phyloP scores from a whole-genome alignment of 2,329 filamentous ascomycete genomes.

The Apiospora malaysiana region DNA sequence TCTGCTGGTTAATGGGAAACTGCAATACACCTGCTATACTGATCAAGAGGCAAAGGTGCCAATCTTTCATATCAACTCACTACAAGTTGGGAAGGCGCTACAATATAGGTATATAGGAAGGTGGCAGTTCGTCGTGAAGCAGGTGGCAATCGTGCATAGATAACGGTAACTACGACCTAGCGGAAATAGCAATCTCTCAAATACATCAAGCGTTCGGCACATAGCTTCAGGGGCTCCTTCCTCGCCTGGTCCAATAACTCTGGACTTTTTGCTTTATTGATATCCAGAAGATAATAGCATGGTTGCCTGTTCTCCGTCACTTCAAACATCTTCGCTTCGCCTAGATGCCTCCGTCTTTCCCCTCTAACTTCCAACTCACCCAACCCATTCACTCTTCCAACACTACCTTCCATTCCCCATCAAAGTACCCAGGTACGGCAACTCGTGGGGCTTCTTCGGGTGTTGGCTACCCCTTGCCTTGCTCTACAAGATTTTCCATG shows the following conservation, averaged over 20 bases:
- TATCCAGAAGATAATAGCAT: not conserved
- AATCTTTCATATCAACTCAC: too few species aligned
- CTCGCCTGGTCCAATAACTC: not conserved
- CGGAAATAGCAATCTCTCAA: not conserved
- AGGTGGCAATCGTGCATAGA: not conserved
- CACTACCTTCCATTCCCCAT: not conserved
- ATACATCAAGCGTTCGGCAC: not conserved
- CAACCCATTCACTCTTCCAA: not conserved
- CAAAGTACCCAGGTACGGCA: not conserved
- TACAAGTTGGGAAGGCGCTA: not conserved
- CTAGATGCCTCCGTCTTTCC: not conserved
- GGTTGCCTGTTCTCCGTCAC: not conserved
- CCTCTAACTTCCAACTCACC: not conserved
- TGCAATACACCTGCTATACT: too few species aligned
- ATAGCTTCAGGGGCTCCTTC: not conserved
- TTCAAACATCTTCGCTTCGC: too few species aligned
- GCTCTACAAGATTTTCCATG: too few species aligned
- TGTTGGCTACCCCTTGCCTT: too few species aligned
- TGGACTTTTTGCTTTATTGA: not conserved
- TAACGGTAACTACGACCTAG: not conserved
- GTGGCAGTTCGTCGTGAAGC: not conserved
- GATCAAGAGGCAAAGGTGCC: too few species aligned
- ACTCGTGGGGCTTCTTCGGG: too few species aligned
- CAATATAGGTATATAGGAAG: not conserved
- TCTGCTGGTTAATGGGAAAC: too few species aligned